Percentiles rank a stretch among this genome's conserved stretches.
Conservation (phyloP, 129 eudicot genomes). For the Centrapalus pauciflorus region DNA sequence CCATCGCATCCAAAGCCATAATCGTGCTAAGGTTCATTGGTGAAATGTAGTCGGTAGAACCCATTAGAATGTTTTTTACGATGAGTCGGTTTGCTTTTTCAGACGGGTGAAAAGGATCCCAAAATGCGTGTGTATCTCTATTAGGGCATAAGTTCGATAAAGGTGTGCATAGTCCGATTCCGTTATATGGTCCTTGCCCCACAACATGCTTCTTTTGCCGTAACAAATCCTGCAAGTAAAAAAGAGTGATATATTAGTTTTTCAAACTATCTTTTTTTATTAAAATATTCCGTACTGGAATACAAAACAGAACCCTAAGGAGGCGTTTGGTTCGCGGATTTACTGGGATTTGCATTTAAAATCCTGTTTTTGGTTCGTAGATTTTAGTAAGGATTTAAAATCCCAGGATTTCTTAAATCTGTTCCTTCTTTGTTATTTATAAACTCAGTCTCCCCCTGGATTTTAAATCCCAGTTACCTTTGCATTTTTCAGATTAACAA, state of each 20-base stretch:
- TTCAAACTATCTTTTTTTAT: background rate
- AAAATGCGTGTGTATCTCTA: constrained; percentile 31
- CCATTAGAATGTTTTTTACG: constrained; percentile 21
- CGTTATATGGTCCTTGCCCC: constrained; percentile 53
- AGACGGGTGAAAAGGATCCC: constrained; percentile 46
- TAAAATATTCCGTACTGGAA: too few relatives aligned
- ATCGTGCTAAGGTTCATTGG: constrained; percentile 42
- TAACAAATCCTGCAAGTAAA: constrained; percentile 23
- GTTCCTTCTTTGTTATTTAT: too few relatives aligned
- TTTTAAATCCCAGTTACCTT: too few relatives aligned
- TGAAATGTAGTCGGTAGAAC: constrained; percentile 22
- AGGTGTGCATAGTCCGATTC: constrained; percentile 39
- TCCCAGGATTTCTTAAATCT: too few relatives aligned
- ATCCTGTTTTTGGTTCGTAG: background rate
- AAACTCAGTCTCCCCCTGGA: too few relatives aligned
- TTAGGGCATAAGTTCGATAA: constrained; percentile 34
- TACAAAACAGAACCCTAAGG: too few relatives aligned
- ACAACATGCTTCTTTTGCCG: constrained; percentile 35
- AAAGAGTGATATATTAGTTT: background rate
- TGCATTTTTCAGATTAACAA: too few relatives aligned
- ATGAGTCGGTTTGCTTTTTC: constrained; percentile 38
- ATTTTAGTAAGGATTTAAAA: too few relatives aligned
- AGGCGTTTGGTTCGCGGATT: too few relatives aligned
- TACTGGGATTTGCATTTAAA: too few relatives aligned
- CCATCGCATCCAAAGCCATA: constrained; percentile 28